These are phyloP conservation scores for Septoria linicola DNA, from an alignment of 2,329 filamentous ascomycete species.

Conservation along the genomic window DNA sequence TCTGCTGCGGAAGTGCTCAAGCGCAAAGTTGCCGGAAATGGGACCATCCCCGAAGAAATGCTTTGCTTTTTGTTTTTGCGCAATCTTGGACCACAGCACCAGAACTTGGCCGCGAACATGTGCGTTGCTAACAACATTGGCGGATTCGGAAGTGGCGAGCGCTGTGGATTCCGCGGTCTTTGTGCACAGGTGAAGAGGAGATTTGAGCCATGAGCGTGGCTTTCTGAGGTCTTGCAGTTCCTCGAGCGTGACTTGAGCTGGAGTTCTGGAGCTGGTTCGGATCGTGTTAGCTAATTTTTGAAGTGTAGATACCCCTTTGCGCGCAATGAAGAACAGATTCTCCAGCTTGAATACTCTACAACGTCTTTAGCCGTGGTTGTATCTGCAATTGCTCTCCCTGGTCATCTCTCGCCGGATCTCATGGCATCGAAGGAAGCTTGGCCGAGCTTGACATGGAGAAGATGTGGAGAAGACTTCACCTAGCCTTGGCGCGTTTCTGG, in stretches of 20 bases:
- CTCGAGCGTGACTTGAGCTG: too few relatives aligned
- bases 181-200: conserved; percentile 28
- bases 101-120: conserved; percentile 29
- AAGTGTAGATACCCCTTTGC: too few relatives aligned
- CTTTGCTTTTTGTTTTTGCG: conserved; percentile 35
- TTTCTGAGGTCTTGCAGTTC: too few relatives aligned
- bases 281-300: too few relatives aligned
- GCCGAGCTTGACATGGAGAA: conserved; percentile 2
- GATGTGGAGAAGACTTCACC: not conserved
- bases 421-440: conserved; percentile 1
- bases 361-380: too few relatives aligned
- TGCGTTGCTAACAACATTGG: conserved; percentile 36
- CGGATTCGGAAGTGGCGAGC: conserved; percentile 35
- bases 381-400: too few relatives aligned
- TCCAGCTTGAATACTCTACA: too few relatives aligned
- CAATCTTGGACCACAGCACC: conserved; percentile 29
- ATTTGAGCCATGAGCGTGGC: conserved; percentile 16
- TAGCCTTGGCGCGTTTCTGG: not conserved
- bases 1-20: conserved; percentile 17
- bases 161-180: conserved; percentile 33
- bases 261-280: too few relatives aligned
- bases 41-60: conserved; percentile 32
- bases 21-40: conserved; percentile 16
- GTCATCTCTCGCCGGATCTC: too few relatives aligned
- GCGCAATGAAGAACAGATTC: too few relatives aligned